These are phyloP conservation scores for Penicillium sp. DNA, from an alignment of 2,329 filamentous ascomycete species.

Conservation along the genomic window DNA sequence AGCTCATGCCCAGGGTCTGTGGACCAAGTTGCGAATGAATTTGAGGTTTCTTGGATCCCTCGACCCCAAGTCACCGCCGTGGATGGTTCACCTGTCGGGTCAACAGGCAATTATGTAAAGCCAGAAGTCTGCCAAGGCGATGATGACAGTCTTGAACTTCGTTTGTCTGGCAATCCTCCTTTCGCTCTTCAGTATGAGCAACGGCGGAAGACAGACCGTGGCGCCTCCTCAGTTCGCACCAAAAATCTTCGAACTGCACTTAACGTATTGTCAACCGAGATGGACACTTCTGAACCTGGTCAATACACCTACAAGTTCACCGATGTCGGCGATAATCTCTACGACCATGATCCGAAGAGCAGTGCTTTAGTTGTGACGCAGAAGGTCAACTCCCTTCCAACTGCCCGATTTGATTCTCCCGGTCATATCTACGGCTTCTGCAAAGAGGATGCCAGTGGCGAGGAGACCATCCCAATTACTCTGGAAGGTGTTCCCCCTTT, in stretches of 20 bases:
- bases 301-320: slow-evolving; percentile 83
- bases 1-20: slow-evolving; percentile 78
- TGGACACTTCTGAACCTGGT: slow-evolving; percentile 83
- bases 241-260: slow-evolving; percentile 76
- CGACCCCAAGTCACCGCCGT: slow-evolving; percentile 70
- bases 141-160: slow-evolving; percentile 81
- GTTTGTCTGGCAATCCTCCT: slow-evolving; percentile 75
- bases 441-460: slow-evolving; percentile 74
- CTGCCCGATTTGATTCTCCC: slow-evolving; percentile 77
- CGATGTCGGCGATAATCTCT: slow-evolving; percentile 80
- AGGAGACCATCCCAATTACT: slow-evolving; percentile 84
- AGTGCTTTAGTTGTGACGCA: slow-evolving; percentile 72
- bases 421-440: slow-evolving; percentile 96
- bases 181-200: slow-evolving; percentile 82
- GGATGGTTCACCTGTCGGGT: slow-evolving; percentile 47
- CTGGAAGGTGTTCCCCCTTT: slow-evolving; percentile 85
- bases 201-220: slow-evolving; percentile 67
- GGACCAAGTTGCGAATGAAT: slow-evolving; percentile 69
- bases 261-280: slow-evolving; percentile 72
- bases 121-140: slow-evolving; percentile 91
- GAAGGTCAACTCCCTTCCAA: slow-evolving; percentile 78
- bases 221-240: slow-evolving; percentile 63
- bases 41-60: slow-evolving; percentile 81
- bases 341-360: slow-evolving; percentile 70
- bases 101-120: slow-evolving; percentile 64